Base-by-base conservation (phyloP, 768 basidiomycete genomes). In the Phaeolepiota aurea region DNA sequence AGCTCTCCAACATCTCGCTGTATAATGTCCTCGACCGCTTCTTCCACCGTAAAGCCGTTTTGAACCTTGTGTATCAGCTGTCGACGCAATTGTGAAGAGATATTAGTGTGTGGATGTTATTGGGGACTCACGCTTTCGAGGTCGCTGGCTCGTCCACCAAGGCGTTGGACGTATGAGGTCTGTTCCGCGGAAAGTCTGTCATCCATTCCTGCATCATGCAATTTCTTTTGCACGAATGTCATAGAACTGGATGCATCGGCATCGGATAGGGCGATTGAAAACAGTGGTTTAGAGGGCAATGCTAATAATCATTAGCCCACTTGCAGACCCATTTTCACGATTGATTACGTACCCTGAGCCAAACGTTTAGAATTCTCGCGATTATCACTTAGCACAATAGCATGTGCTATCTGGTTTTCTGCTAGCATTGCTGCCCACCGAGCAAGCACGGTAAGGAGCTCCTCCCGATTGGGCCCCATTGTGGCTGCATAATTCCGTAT, bases 141-240 rank as follows among this genome's bases (percentile, higher is more conserved):
- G 54, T 96, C 91, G 47, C 84, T 88, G 36, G 91, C 82, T 12
- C 96, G 74, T 20, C 96, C 96, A 25, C 96, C 96, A 0, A 98
- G 74, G 16, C 79, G 74, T 37, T 80, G 70, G 18, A 99, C 70
- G 42, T 75, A 70, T 21, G 65, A 53, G 10, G 64, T 64, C 47
- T 90, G 77, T 20, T 76, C 64, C 14, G 47, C 42, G 1, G 75
- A 77, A 40, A 92, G 72, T 4, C 69, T 62, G 9, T 72, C 51
- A 19, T 75, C 61, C 13, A 78, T 50, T 18, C 73, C 73, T 4
- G 64, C 68, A 44, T 86, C 77, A 19, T 63, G 61, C 32, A 94
- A 69, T 57, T 88, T 92, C 48, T 84, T 76, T 54, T 77, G 72
- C 44, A 98, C 82, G 53, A 88, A 91, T 5, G 75, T 71, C 28